Base-by-base conservation (phyloP, 75 land plant genomes). In the Chamaecyparis obtusa region DNA sequence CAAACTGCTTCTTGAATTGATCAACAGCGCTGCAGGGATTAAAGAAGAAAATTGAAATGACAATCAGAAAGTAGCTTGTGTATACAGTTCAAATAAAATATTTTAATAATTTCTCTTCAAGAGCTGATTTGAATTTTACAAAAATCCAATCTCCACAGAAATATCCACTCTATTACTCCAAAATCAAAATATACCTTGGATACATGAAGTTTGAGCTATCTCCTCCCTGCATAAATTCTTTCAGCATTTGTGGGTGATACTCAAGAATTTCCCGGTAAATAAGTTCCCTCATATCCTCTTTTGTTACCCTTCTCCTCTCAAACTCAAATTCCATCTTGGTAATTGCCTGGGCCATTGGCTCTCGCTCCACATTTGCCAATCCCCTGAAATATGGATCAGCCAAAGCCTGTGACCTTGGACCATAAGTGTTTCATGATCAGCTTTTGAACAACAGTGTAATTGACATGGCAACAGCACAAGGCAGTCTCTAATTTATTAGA, bases 241-340 rank as follows among this genome's bases (percentile, higher is more conserved):
- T 94, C 86, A 96, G 87, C 95, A 96, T 90, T 77, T 94, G 90
- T 24, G 99, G 99, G 92, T 97, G 98, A 85, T 97, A 97, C 86
- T 97, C 98, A 79, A 97, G 93, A 83, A 93, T 97, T 88, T 97
- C 99, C 43, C 96, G 86, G 64, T 97, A 97, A 41, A 97, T 97
- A 2, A 97, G 94, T 87, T 96, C 99, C 69, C 96, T 91, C n/a
- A 97, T 94, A 88, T 97, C 99, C 84, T 96, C 99, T 89, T 96
- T 97, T 44, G 96, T 94, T 35, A 97, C 89, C 84, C 96, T 94
- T 85, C 99, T 84, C 43, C 99, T 94, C 88, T 97, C 99, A 92
- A 97, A 97, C 89, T 97, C 99, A 93, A 97, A 97, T 89, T 97
- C 99, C 95, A 96, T 85, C 86, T 96, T 97, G 14, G 95, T 91